Percentiles rank a stretch among this genome's conserved stretches.
Conservation (phyloP, 192 early-diverging fungal genomes). For the Kickxella alabastrina region DNA sequence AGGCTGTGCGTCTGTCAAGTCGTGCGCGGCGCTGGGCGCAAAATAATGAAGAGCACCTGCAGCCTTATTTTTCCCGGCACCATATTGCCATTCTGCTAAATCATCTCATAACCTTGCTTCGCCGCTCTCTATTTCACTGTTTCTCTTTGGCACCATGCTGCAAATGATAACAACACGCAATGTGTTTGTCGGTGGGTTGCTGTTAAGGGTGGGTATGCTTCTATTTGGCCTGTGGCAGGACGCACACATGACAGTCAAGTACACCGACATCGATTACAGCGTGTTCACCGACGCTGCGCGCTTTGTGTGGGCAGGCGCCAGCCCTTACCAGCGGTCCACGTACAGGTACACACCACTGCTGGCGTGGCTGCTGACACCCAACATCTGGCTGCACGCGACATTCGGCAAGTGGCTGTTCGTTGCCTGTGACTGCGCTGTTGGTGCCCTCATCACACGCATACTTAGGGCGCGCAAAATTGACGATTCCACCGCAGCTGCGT, state of each 20-base stretch:
- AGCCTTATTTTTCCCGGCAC: no score
- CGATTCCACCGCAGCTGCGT: slow-evolving; percentile 49
- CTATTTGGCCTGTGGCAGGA: slow-evolving; percentile 90
- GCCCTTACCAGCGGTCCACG: slow-evolving; percentile 87
- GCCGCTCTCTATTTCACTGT: no score
- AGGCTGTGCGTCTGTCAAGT: no score
- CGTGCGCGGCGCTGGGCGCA: no score
- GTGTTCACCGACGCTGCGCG: slow-evolving; percentile 95
- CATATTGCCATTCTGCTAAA: no score
- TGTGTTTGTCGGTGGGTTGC: slow-evolving; percentile 34
- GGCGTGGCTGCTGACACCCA: slow-evolving; percentile 85
- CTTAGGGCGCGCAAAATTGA: slow-evolving; percentile 55
- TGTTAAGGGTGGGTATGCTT: slow-evolving; percentile 65
- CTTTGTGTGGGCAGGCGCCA: slow-evolving; percentile 64
- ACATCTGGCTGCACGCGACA: slow-evolving; percentile 63
- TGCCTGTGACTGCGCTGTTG: slow-evolving; percentile 73
- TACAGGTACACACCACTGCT: slow-evolving; percentile 97
- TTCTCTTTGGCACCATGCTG: slow-evolving; percentile 3
- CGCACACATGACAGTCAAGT: slow-evolving; percentile 82
- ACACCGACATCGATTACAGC: slow-evolving; percentile 96
- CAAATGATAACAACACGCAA: slow-evolving; percentile 30
- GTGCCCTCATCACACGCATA: slow-evolving; percentile 57
- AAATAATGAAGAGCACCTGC: no score
- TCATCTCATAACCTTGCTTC: no score
- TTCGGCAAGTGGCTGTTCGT: slow-evolving; percentile 96